Evolutionary conservation across 1,284 basidiomycete species (phyloP).

Genomic region (Heterobasidion occidentale): DNA sequence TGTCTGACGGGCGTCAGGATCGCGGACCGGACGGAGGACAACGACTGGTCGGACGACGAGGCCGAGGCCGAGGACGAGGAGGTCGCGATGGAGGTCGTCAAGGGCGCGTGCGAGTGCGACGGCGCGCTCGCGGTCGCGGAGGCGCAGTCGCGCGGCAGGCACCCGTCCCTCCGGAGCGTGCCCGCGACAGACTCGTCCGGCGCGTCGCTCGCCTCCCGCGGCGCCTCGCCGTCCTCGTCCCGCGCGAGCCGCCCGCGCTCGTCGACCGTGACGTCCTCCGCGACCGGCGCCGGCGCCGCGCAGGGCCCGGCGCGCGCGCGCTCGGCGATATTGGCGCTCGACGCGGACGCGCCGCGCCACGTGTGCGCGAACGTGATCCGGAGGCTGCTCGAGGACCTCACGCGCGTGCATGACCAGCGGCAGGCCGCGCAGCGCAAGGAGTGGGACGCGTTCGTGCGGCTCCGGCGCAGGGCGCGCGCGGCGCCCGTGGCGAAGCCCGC

Average conservation of each 20-base stretch:
- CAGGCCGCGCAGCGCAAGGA: slow-evolving; percentile 70
- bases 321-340: slow-evolving; percentile 48
- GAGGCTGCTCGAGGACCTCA: slow-evolving; percentile 72
- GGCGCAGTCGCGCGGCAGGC: slow-evolving; percentile 17
- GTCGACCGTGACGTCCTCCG: background rate
- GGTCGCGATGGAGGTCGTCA: slow-evolving; percentile 45
- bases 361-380: slow-evolving; percentile 74
- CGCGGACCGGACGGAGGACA: slow-evolving; percentile 70
- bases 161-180: slow-evolving; percentile 16
- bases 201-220: slow-evolving; percentile 16
- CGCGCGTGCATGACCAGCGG: slow-evolving; percentile 77
- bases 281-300: background rate
- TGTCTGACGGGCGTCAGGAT: slow-evolving; percentile 84
- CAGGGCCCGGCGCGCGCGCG: slow-evolving; percentile 19
- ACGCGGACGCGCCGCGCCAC: slow-evolving; percentile 54
- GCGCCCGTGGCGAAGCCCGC: slow-evolving; percentile 22
- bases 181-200: slow-evolving; percentile 3
- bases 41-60: slow-evolving; percentile 64
- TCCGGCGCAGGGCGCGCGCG: slow-evolving; percentile 42
- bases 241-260: background rate
- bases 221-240: slow-evolving; percentile 44
- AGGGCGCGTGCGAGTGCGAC: slow-evolving; percentile 51
- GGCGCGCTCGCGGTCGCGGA: slow-evolving; percentile 23
- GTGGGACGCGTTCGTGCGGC: slow-evolving; percentile 83
- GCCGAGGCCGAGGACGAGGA: slow-evolving; percentile 20